Percentiles rank a stretch among this genome's conserved stretches.
Evolutionary conservation across 1,284 basidiomycete genomes (phyloP).

Genomic region (Boletus mariae): DNA sequence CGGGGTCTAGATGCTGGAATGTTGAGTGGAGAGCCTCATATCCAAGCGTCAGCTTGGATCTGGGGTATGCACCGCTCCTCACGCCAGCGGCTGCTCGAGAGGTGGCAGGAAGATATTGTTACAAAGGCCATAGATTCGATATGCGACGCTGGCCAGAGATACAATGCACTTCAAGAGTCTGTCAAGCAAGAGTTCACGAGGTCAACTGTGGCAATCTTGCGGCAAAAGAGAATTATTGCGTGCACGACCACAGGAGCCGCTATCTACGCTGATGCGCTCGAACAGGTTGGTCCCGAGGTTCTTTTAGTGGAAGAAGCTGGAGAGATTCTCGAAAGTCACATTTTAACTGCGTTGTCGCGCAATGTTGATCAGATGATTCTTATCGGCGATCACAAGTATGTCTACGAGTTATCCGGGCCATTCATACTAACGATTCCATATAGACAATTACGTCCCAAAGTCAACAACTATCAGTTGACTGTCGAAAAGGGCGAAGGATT

Average conservation of each 20-base stretch:
- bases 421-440: background rate
- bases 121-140: conserved; percentile 32
- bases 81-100: conserved; percentile 32
- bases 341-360: conserved; percentile 50
- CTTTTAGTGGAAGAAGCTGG: conserved; percentile 68
- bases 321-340: conserved; percentile 64
- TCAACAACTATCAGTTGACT: conserved; percentile 57
- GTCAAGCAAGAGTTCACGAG: conserved; percentile 37
- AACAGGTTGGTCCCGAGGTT: conserved; percentile 41
- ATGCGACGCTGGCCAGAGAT: conserved; percentile 33
- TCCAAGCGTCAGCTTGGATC: conserved; percentile 33
- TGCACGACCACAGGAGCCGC: conserved; percentile 68
- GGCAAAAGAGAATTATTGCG: conserved; percentile 51
- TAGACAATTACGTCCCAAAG: conserved; percentile 70
- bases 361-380: conserved; percentile 51
- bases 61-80: conserved; percentile 42
- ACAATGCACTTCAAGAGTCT: conserved; percentile 38
- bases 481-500: conserved; percentile 63
- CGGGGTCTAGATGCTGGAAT: conserved; percentile 41
- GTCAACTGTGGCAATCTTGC: conserved; percentile 35
- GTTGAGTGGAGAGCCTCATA: conserved; percentile 31
- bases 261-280: conserved; percentile 46
- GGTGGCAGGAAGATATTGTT: conserved; percentile 42
- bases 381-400: conserved; percentile 20
- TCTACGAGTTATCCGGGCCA: background rate